Evolutionary conservation across 208 protist genomes (phyloP).

Genomic region (Borovskyia barvae): DNA sequence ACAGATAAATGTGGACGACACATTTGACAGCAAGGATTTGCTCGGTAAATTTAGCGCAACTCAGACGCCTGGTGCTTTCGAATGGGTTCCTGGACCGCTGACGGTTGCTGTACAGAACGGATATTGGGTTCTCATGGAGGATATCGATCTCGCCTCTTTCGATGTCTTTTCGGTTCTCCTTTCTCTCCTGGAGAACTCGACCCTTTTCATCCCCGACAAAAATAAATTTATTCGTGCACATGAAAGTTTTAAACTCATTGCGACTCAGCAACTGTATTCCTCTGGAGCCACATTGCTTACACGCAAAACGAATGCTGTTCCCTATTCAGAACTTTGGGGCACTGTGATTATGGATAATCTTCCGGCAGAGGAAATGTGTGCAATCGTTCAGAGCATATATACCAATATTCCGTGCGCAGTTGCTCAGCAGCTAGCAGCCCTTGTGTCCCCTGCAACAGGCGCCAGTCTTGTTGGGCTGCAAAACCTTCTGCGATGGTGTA

Average conservation of each 20-base stretch:
- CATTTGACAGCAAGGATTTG: slow-evolving; percentile 98
- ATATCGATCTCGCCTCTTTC: slow-evolving; percentile 98
- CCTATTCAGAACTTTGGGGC: slow-evolving; percentile 81
- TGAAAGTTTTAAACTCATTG: slow-evolving; percentile 87
- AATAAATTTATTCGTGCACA: slow-evolving; percentile 89
- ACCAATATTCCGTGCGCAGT: slow-evolving; percentile 43
- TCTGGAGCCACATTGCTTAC: slow-evolving; percentile 52
- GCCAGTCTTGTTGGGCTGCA: slow-evolving; percentile 59
- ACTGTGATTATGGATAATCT: slow-evolving; percentile 74
- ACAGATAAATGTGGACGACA: slow-evolving; percentile 95
- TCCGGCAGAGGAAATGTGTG: slow-evolving; percentile 52
- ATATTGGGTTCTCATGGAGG: slow-evolving; percentile 98
- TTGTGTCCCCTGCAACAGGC: slow-evolving; percentile 22
- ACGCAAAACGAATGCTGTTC: slow-evolving; percentile 60
- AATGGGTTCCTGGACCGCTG: slow-evolving; percentile 97
- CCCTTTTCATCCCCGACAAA: slow-evolving; percentile 96
- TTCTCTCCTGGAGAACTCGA: slow-evolving; percentile 95
- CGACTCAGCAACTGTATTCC: slow-evolving; percentile 77
- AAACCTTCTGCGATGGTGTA: slow-evolving; percentile 93
- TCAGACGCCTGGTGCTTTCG: slow-evolving; percentile 97
- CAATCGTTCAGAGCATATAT: slow-evolving; percentile 53
- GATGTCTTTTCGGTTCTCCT: slow-evolving; percentile 98
- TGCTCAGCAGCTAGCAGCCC: slow-evolving; percentile 38
- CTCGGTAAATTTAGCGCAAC: slow-evolving; percentile 99
- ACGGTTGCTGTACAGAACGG: slow-evolving; percentile 95